Evolutionary conservation across 495 filamentous ascomycete species (phyloP).

Genomic region (Penicillium nucicola): DNA sequence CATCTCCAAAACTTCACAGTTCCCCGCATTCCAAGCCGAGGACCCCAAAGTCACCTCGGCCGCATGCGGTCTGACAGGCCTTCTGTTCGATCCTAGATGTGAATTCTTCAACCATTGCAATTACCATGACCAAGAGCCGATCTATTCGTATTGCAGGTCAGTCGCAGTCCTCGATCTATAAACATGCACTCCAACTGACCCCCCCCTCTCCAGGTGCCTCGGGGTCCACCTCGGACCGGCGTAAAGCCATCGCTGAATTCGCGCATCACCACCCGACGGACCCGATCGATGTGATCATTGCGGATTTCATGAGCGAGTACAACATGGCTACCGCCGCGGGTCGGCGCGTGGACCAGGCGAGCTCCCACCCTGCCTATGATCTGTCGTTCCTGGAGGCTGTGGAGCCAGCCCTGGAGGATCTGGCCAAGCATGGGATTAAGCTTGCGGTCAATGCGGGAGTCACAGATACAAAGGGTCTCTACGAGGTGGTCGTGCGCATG

Average conservation of each 20-base stretch:
- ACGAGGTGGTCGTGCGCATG: constrained; percentile 43
- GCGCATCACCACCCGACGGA: constrained; percentile 42
- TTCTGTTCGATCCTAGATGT: neutral
- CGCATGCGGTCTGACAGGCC: neutral
- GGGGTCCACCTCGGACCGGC: constrained; percentile 54
- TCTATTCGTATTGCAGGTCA: constrained; percentile 24
- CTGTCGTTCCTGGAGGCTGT: constrained; percentile 51
- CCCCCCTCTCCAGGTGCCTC: constrained; percentile 41
- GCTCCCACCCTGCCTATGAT: constrained; percentile 41
- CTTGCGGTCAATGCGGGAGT: constrained; percentile 59
- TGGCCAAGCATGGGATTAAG: constrained; percentile 52
- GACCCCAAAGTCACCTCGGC: constrained; percentile 4
- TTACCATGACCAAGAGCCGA: constrained; percentile 14
- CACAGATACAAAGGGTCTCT: constrained; percentile 46
- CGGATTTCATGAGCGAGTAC: constrained; percentile 57
- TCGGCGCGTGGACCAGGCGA: constrained; percentile 33
- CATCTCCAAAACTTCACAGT: neutral
- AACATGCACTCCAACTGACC: neutral
- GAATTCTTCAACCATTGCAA: neutral
- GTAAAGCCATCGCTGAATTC: constrained; percentile 52
- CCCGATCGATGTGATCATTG: constrained; percentile 54
- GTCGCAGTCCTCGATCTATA: neutral
- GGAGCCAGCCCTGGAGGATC: constrained; percentile 47
- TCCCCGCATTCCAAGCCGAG: constrained; percentile 8
- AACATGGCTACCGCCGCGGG: constrained; percentile 50